Percentiles rank a stretch among this genome's conserved stretches.
Conservation (phyloP, 495 filamentous ascomycete genomes). For the Apiosordaria backusii region DNA sequence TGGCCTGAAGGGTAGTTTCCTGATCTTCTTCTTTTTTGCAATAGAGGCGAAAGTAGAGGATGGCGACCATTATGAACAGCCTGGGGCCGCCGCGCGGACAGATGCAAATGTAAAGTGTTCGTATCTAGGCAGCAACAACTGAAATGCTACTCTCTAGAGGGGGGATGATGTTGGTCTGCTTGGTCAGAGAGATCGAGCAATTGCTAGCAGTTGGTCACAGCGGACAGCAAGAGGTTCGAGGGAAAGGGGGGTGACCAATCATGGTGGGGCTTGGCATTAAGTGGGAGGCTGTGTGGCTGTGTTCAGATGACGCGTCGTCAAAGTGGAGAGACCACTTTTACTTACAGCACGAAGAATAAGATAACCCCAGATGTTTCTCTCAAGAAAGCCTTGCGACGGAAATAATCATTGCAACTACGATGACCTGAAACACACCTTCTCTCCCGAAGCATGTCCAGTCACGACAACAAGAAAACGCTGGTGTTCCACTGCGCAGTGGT, state of each 20-base stretch:
- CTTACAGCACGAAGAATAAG: not conserved
- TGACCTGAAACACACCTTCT: not conserved
- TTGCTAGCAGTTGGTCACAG: no score
- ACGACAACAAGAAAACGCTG: not conserved
- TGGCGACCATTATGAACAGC: slow-evolving; percentile 1
- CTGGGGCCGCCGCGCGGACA: slow-evolving; percentile 2
- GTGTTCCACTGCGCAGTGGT: not conserved
- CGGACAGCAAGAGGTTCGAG: no score
- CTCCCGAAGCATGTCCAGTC: not conserved
- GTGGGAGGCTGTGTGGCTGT: not conserved
- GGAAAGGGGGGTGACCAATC: not conserved
- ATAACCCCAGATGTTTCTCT: not conserved
- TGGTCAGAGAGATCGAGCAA: no score
- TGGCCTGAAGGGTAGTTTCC: not conserved
- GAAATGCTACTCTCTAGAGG: not conserved
- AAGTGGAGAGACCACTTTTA: not conserved
- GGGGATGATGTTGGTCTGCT: not conserved
- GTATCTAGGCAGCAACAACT: not conserved
- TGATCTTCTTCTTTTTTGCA: slow-evolving; percentile 1
- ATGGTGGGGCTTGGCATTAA: not conserved
- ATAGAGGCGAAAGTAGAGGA: slow-evolving; percentile 3
- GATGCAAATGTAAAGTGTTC: not conserved
- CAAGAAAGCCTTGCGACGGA: not conserved
- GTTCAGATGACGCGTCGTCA: not conserved
- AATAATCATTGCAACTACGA: not conserved